A percentile compares a stretch with the other conserved stretches of the same genome.
Conservation (phyloP, 768 basidiomycete species). For the Phaffia australis region DNA sequence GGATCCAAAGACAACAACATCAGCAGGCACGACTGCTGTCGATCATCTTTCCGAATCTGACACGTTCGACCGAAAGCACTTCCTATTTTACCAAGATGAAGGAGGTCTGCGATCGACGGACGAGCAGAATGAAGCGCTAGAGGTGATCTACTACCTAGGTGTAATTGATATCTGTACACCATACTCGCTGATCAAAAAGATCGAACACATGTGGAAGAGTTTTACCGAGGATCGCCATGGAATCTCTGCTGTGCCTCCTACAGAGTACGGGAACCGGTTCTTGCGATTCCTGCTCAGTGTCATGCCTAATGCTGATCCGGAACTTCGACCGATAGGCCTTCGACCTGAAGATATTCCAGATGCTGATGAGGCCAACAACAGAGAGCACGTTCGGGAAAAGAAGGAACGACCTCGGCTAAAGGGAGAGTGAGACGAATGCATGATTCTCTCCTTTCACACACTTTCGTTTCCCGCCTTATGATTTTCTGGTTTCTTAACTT, state of each 20-base stretch:
- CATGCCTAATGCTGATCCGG: slow-evolving; percentile 29
- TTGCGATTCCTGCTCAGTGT: slow-evolving; percentile 38
- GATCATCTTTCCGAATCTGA: slow-evolving; percentile 49
- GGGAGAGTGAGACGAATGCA: neutral
- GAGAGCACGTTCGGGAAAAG: slow-evolving; percentile 14
- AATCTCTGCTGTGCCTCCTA: slow-evolving; percentile 83
- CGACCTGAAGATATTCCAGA: neutral
- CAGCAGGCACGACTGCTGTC: slow-evolving; percentile 40
- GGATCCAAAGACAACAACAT: slow-evolving; percentile 60
- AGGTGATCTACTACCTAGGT: slow-evolving; percentile 83
- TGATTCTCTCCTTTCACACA: slow-evolving; percentile 44
- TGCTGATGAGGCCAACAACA: slow-evolving; percentile 1
- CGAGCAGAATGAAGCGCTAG: slow-evolving; percentile 61
- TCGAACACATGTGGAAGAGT: slow-evolving; percentile 89
- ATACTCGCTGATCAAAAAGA: slow-evolving; percentile 60
- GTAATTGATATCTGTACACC: slow-evolving; percentile 96
- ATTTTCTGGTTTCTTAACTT: neutral
- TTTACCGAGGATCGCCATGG: slow-evolving; percentile 81
- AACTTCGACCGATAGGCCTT: neutral
- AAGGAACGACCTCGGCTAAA: slow-evolving; percentile 13
- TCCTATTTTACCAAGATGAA: slow-evolving; percentile 94
- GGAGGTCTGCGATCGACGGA: slow-evolving; percentile 84
- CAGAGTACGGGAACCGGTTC: slow-evolving; percentile 81
- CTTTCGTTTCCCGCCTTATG: no score
- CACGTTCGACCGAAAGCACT: slow-evolving; percentile 55